Evolutionary conservation across 192 early-diverging fungal species (phyloP).

Genomic region (Bifiguratus adelaidae): DNA sequence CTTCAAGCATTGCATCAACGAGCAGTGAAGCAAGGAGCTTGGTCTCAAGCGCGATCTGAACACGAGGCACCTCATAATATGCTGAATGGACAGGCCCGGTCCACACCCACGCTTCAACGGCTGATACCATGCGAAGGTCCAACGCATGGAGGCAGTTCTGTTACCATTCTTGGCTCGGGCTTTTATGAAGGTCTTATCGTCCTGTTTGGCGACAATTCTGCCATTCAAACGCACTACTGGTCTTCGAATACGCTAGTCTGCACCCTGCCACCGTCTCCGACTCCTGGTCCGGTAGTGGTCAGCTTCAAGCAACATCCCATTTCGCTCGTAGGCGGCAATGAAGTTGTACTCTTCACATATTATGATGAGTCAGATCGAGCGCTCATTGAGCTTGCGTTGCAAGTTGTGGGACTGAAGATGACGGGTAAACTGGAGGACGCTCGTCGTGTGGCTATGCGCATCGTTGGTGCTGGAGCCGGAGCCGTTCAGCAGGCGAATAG

Average conservation of each 20-base stretch:
- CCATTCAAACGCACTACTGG: conserved; percentile 67
- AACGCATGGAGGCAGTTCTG: conserved; percentile 72
- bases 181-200: conserved; percentile 62
- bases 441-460: conserved; percentile 58
- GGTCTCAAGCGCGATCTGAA: conserved; percentile 1
- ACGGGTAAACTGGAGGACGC: conserved; percentile 71
- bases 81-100: conserved; percentile 5
- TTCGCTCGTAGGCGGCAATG: conserved; percentile 21
- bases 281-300: conserved; percentile 62
- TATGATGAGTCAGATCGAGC: conserved; percentile 69
- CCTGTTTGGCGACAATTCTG: conserved; percentile 68
- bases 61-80: conserved; percentile 5
- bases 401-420: conserved; percentile 78
- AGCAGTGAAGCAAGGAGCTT: conserved; percentile 12
- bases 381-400: conserved; percentile 84
- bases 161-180: conserved; percentile 73
- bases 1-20: conserved; percentile 19
- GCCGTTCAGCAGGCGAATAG: conserved; percentile 8
- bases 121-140: conserved; percentile 81
- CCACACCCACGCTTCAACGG: conserved; percentile 42
- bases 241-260: conserved; percentile 74
- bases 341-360: conserved; percentile 27
- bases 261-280: conserved; percentile 63
- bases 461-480: conserved; percentile 30
- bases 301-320: conserved; percentile 41